Evolutionary conservation across 2,329 filamentous ascomycete species (phyloP).

Genomic region (Pseudogymnoascus sp.): DNA sequence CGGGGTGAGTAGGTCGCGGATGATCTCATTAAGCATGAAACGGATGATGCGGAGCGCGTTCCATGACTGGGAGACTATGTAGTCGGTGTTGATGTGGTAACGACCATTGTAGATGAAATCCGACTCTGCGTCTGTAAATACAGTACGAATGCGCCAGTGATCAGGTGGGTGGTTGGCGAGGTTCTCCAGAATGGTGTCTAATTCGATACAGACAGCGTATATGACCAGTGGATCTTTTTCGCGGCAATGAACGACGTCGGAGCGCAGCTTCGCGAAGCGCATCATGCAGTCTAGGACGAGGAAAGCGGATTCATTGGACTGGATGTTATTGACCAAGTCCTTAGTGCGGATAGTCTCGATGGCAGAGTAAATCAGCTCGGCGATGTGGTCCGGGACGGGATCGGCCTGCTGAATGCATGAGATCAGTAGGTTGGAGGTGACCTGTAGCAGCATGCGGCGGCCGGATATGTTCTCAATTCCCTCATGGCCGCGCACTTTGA

Average conservation of each 20-base stretch:
- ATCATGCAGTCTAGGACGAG: constrained; percentile 14
- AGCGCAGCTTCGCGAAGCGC: constrained; percentile 36
- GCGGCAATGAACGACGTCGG: constrained; percentile 28
- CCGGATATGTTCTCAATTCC: constrained; percentile 40
- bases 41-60: constrained; percentile 18
- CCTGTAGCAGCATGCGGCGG: constrained; percentile 45
- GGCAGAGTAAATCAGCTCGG: constrained; percentile 40
- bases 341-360: constrained; percentile 43
- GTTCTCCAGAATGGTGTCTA: constrained; percentile 18
- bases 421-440: constrained; percentile 43
- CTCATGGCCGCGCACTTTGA: constrained; percentile 39
- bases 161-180: constrained; percentile 13
- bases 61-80: constrained; percentile 22
- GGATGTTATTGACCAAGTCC: constrained; percentile 39
- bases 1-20: constrained; percentile 14
- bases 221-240: constrained; percentile 15
- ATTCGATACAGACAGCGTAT: constrained; percentile 16
- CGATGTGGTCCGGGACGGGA: constrained; percentile 40
- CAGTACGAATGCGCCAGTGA: constrained; percentile 18
- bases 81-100: constrained; percentile 23
- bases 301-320: not conserved
- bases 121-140: constrained; percentile 18
- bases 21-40: constrained; percentile 19
- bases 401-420: constrained; percentile 42
- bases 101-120: constrained; percentile 19